phyloP scores from a whole-genome alignment of 2,329 filamentous ascomycete species.

The Colletotrichum sp. region DNA sequence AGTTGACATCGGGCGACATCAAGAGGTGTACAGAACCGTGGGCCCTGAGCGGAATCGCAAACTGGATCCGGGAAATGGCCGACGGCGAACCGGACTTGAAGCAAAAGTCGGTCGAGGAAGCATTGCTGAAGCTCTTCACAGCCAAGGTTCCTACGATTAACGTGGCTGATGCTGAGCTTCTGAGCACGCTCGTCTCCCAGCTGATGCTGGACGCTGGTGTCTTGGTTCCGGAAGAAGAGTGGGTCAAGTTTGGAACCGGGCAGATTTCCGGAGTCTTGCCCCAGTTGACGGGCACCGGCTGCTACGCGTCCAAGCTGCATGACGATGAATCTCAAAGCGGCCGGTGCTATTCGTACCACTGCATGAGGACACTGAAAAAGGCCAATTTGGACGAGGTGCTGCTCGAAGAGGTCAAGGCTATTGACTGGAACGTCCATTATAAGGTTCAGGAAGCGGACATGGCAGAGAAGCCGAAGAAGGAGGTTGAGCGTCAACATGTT shows the following conservation, averaged over 20 bases:
- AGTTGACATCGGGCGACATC: conserved; percentile 81
- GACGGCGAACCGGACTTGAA: conserved; percentile 91
- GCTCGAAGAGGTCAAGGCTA: conserved; percentile 71
- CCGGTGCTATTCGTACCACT: conserved; percentile 92
- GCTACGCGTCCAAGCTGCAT: conserved; percentile 87
- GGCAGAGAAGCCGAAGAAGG: conserved; percentile 77
- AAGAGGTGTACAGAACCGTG: conserved; percentile 87
- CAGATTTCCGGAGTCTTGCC: conserved; percentile 88
- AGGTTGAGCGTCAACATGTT: conserved; percentile 91
- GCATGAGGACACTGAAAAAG: conserved; percentile 92
- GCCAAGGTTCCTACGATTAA: conserved; percentile 98
- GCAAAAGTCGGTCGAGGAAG: conserved; percentile 84
- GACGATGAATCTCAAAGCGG: conserved; percentile 66
- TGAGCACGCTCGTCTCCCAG: conserved; percentile 78
- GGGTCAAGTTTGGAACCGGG: conserved; percentile 89
- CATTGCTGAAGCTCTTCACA: conserved; percentile 86
- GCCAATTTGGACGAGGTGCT: conserved; percentile 81
- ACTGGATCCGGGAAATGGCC: conserved; percentile 87
- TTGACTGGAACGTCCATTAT: conserved; percentile 92
- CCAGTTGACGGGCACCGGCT: conserved; percentile 90
- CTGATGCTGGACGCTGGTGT: conserved; percentile 82
- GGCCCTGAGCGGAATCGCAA: conserved; percentile 86
- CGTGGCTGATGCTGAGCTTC: conserved; percentile 89
- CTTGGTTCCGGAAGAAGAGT: conserved; percentile 89
- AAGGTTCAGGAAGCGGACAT: conserved; percentile 78